These are phyloP conservation scores for Pyropia yezoensis DNA, from an alignment of 23 red algal genomes.

Conservation along the genomic window DNA sequence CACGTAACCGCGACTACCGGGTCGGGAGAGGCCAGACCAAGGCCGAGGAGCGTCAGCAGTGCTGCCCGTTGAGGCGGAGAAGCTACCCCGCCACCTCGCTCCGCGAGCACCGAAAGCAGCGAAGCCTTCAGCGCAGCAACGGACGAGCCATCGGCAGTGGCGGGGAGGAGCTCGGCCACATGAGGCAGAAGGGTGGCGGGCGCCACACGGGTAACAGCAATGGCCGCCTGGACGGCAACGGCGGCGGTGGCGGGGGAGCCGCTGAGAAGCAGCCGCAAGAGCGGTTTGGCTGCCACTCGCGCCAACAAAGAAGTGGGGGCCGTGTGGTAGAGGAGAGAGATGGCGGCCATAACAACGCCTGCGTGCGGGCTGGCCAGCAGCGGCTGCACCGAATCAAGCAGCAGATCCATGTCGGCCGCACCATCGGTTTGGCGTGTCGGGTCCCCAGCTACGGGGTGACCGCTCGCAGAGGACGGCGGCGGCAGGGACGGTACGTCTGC, in stretches of 20 bases:
- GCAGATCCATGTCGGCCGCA: slow-evolving; percentile 30
- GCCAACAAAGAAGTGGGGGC: slow-evolving; percentile 26
- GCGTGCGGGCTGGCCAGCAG: slow-evolving; percentile 31
- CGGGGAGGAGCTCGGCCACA: slow-evolving; percentile 50
- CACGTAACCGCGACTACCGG: slow-evolving; percentile 27
- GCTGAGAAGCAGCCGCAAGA: slow-evolving; percentile 45
- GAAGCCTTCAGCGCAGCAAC: slow-evolving; percentile 15
- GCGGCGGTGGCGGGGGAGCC: slow-evolving; percentile 13
- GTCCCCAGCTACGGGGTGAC: neutral
- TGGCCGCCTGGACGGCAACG: slow-evolving; percentile 34
- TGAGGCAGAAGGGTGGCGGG: slow-evolving; percentile 36
- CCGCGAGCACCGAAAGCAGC: slow-evolving; percentile 20
- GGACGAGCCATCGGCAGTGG: slow-evolving; percentile 30
- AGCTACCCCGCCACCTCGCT: slow-evolving; percentile 18
- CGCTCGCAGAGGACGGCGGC: neutral
- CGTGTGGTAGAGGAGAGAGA: slow-evolving; percentile 35
- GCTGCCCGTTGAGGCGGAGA: slow-evolving; percentile 20
- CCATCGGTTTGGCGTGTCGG: neutral
- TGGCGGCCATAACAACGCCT: slow-evolving; percentile 33
- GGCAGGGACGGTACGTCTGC: too few relatives aligned
- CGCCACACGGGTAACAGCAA: slow-evolving; percentile 16
- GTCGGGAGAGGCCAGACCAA: slow-evolving; percentile 36
- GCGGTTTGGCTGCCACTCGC: slow-evolving; percentile 21
- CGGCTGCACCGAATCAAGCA: slow-evolving; percentile 27
- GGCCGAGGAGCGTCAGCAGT: slow-evolving; percentile 40